Base-by-base conservation (phyloP, 2,329 filamentous ascomycete genomes). In the Xylaria sp. region DNA sequence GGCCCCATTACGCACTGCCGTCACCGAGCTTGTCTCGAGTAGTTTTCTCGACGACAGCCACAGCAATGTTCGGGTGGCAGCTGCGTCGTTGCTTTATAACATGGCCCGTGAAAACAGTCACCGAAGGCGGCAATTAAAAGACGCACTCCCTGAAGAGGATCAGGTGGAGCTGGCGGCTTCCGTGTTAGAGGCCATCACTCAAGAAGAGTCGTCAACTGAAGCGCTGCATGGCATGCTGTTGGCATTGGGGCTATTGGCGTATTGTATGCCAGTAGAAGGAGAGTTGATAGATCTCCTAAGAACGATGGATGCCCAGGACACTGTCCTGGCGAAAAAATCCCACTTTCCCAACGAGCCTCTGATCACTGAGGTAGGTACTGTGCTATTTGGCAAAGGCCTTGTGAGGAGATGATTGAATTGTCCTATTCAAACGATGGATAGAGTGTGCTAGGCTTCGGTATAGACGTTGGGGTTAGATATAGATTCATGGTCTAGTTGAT, bases 51-150 rank as follows among this genome's bases (percentile, higher is more conserved):
- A 97, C 73, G 88, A 90, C 34, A 86, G 86, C 55, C 90, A 96
- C 73, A 85, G 85, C 53, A 93, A 90, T 62, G 87, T 95, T 2
- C 89, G 94, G 48, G 91, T 95, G 3, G 92, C 94, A 1, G 93
- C 94, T 0, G 90, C 94, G 0, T 93, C 91, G 1, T 84, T 98
- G 2, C 87, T 94, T 0, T 96, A 94, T 82, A 97, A 98, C 72
- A 80, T 98, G 0, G 87, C 93, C 0, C 83, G 90, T 0, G 86
- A 89, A 2, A 92, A 94, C 74, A 91, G 91, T 73, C 87, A 87
- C 55, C 82, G 87, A 30, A 86, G 92, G 23, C 83, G 86, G 43
- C 85, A 88, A 32, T 84, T 87, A 13, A 81, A 82, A 6, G 87
- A 91, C 55, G 82, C 81, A 0, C 78, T 97, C 3, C 83, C 88